phyloP scores from a whole-genome alignment of 176 grass and related monocot species.

The Bothriochloa decipiens region DNA sequence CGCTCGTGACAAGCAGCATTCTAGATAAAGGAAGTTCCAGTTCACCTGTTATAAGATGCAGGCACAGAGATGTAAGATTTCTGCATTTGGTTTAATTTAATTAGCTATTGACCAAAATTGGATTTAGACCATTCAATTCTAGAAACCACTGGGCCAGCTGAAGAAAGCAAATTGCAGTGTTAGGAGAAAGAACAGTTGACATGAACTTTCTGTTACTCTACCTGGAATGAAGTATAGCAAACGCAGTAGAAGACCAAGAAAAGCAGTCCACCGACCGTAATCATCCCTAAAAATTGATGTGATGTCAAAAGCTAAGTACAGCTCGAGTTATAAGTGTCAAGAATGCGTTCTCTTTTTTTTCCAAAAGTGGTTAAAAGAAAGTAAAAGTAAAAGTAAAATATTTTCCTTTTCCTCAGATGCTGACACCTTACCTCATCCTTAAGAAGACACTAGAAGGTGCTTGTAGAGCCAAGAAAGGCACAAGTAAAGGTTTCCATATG shows the following conservation, averaged over 20 bases:
- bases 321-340: too few relatives aligned
- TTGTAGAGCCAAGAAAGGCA: constrained; percentile 70
- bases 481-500: constrained; percentile 59
- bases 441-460: constrained; percentile 53
- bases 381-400: background rate
- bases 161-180: background rate
- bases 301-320: background rate
- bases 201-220: background rate
- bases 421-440: constrained; percentile 66
- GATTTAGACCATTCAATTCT: background rate
- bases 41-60: constrained; percentile 40
- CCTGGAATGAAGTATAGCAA: constrained; percentile 74
- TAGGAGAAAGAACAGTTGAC: background rate
- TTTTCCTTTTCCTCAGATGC: background rate
- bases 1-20: constrained; percentile 60
- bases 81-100: too few relatives aligned
- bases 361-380: too few relatives aligned
- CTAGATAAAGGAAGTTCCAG: constrained; percentile 62
- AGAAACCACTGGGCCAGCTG: background rate
- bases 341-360: too few relatives aligned
- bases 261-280: constrained; percentile 67
- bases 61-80: background rate
- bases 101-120: background rate
- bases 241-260: constrained; percentile 62
- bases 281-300: constrained; percentile 49